phyloP scores from a whole-genome alignment of 2,329 filamentous ascomycete species.

The Coniosporium tulheliwenetii region DNA sequence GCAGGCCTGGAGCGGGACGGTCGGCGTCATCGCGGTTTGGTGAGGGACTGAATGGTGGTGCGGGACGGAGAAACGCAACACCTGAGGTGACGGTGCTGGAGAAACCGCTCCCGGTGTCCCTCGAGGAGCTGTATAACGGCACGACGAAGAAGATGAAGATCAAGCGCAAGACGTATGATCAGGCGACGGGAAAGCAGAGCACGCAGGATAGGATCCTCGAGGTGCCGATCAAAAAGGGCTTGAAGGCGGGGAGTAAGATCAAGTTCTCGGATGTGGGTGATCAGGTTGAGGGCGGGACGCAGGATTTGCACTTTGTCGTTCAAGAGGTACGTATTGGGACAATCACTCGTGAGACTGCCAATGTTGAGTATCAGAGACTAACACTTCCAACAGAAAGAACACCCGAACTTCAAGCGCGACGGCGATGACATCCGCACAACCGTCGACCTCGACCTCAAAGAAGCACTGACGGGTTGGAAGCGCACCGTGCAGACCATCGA shows the following conservation, averaged over 20 bases:
- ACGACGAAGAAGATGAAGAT: conserved; percentile 96
- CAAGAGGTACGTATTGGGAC: conserved; percentile 55
- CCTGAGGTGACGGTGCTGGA: conserved; percentile 87
- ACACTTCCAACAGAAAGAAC: conserved; percentile 25
- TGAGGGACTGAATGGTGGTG: conserved; percentile 12
- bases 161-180: conserved; percentile 87
- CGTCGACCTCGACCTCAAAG: conserved; percentile 75
- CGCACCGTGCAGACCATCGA: conserved; percentile 89
- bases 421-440: conserved; percentile 73
- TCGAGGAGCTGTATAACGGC: conserved; percentile 82
- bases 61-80: conserved; percentile 32
- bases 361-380: neutral
- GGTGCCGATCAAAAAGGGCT: conserved; percentile 85
- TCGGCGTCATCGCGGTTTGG: conserved; percentile 1
- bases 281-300: conserved; percentile 87
- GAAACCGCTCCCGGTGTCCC: conserved; percentile 58
- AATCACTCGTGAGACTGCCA: neutral
- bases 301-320: conserved; percentile 89
- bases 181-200: conserved; percentile 61
- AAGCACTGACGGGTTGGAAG: conserved; percentile 87
- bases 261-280: conserved; percentile 97
- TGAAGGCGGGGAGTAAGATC: conserved; percentile 96
- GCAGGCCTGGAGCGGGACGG: conserved; percentile 10
- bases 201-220: conserved; percentile 82
- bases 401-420: conserved; percentile 70